Evolutionary conservation across 257 asterid genomes (phyloP).

Genomic region (Verbena officinalis): DNA sequence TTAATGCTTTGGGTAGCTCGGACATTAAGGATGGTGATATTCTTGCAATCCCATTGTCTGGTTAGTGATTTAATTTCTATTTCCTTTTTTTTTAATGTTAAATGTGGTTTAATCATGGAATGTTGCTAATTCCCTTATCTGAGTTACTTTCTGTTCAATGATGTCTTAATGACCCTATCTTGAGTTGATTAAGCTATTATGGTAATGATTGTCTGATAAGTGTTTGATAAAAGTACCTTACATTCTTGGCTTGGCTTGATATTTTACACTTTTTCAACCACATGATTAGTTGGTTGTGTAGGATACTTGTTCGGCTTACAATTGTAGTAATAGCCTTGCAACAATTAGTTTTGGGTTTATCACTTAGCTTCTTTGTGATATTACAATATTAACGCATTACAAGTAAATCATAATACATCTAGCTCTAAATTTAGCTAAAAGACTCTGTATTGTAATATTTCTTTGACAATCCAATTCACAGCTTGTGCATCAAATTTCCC

Average conservation of each 20-base stretch:
- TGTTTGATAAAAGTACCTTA: not conserved
- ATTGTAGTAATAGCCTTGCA: too few relatives aligned
- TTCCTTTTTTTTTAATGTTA: not conserved
- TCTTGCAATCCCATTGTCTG: slow-evolving; percentile 87
- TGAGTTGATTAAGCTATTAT: slow-evolving; percentile 6
- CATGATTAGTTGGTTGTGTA: not conserved
- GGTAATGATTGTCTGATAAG: not conserved
- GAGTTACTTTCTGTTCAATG: not conserved
- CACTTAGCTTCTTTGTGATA: too few relatives aligned
- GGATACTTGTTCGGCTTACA: too few relatives aligned
- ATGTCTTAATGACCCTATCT: not conserved
- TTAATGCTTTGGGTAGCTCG: slow-evolving; percentile 65
- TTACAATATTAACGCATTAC: too few relatives aligned
- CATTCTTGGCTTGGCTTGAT: not conserved
- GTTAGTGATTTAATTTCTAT: slow-evolving; percentile 35
- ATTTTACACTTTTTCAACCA: not conserved
- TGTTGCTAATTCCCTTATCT: not conserved
- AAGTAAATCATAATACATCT: not conserved
- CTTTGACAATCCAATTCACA: slow-evolving; percentile 37
- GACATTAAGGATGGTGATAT: slow-evolving; percentile 80
- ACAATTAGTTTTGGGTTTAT: too few relatives aligned
- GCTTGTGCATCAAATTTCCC: slow-evolving; percentile 95
- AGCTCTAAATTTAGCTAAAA: not conserved
- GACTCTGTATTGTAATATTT: not conserved
- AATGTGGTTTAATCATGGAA: not conserved